These are phyloP conservation scores for Ophiostoma piceae DNA, from an alignment of 2,329 filamentous ascomycete genomes.

Conservation along the genomic window DNA sequence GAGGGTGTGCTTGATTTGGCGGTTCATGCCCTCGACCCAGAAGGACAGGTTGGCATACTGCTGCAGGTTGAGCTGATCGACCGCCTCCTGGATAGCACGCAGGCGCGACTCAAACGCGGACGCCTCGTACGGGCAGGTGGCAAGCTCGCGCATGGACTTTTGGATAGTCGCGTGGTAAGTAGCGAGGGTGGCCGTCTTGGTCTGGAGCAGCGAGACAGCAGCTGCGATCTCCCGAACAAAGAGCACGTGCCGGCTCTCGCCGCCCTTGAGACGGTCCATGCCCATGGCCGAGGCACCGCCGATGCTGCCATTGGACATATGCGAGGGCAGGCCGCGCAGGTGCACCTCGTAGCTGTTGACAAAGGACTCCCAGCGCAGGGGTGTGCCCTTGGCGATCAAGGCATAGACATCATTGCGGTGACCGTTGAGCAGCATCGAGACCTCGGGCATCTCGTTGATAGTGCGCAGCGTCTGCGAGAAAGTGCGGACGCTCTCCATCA, in stretches of 20 bases:
- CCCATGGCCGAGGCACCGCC: constrained; percentile 38
- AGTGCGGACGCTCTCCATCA: constrained; percentile 98
- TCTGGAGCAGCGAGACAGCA: constrained; percentile 80
- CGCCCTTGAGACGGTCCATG: constrained; percentile 51
- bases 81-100: constrained; percentile 80
- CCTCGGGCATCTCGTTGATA: constrained; percentile 79
- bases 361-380: constrained; percentile 94
- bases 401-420: constrained; percentile 86
- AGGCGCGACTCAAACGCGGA: constrained; percentile 74
- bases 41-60: constrained; percentile 88
- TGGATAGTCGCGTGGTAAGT: constrained; percentile 76
- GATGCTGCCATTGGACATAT: constrained; percentile 54
- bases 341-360: constrained; percentile 94
- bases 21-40: constrained; percentile 86
- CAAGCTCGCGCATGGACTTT: constrained; percentile 75
- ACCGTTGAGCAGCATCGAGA: constrained; percentile 79
- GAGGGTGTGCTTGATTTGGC: constrained; percentile 74
- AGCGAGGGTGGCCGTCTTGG: constrained; percentile 73
- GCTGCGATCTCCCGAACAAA: constrained; percentile 92
- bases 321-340: constrained; percentile 56
- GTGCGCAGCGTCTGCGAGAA: constrained; percentile 81
- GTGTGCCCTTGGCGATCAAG: constrained; percentile 79
- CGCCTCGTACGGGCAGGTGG: constrained; percentile 75
- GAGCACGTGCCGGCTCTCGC: constrained; percentile 89
- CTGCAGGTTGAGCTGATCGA: constrained; percentile 94